phyloP scores from a whole-genome alignment of 306 rosid genomes.

The Pachyrhizus erosus region DNA sequence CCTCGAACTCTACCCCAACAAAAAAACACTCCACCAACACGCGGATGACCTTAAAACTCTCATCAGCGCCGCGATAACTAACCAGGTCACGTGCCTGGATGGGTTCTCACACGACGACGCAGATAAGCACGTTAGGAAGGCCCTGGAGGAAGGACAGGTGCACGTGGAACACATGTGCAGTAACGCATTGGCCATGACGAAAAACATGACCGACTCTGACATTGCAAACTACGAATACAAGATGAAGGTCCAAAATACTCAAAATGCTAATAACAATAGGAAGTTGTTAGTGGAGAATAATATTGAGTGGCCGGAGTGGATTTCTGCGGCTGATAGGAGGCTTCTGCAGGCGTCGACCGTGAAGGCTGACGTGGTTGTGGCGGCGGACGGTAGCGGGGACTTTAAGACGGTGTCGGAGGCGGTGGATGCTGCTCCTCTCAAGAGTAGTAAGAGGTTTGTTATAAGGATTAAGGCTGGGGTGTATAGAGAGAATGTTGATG shows the following conservation, averaged over 20 bases:
- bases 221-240: slow-evolving; percentile 48
- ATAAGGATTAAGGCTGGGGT: slow-evolving; percentile 79
- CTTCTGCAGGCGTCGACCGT: slow-evolving; percentile 61
- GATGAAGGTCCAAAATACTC: not conserved
- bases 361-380: slow-evolving; percentile 73
- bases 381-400: slow-evolving; percentile 82
- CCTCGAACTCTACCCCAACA: slow-evolving; percentile 53
- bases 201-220: slow-evolving; percentile 76
- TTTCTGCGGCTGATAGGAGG: slow-evolving; percentile 66
- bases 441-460: slow-evolving; percentile 63
- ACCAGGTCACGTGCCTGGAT: slow-evolving; percentile 86
- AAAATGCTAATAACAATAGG: slow-evolving; percentile 3
- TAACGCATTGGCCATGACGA: slow-evolving; percentile 77
- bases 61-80: slow-evolving; percentile 79
- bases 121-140: slow-evolving; percentile 56
- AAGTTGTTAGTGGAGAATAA: slow-evolving; percentile 38
- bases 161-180: slow-evolving; percentile 81
- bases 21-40: slow-evolving; percentile 57
- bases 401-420: slow-evolving; percentile 79
- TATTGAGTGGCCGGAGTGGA: slow-evolving; percentile 79
- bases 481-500: slow-evolving; percentile 78
- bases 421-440: slow-evolving; percentile 77
- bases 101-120: slow-evolving; percentile 76
- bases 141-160: slow-evolving; percentile 49
- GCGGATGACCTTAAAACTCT: slow-evolving; percentile 80